Conservation (phyloP, 2,329 filamentous ascomycete species). For the Madurella fahalii region DNA sequence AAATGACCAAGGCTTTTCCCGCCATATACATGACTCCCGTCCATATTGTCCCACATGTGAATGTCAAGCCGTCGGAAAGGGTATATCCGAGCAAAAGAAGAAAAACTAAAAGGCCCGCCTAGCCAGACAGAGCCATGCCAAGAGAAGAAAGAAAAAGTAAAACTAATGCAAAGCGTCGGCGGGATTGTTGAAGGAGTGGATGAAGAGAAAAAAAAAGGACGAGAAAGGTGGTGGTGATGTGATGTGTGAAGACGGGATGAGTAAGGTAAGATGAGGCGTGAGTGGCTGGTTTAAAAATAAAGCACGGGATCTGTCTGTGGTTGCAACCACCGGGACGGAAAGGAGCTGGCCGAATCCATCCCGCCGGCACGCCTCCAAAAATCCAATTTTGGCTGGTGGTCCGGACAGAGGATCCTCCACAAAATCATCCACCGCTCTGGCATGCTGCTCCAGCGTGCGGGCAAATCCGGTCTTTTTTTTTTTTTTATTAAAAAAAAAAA, state of each 20-base stretch:
- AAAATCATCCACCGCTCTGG: not conserved
- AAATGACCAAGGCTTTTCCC: not conserved
- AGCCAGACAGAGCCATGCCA: not conserved
- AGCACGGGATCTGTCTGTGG: not conserved
- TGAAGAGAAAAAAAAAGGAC: not conserved
- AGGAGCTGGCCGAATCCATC: not conserved
- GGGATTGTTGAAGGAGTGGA: not conserved
- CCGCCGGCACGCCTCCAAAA: not conserved
- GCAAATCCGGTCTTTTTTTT: too few relatives aligned
- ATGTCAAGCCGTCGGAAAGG: not conserved
- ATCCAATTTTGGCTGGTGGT: not conserved
- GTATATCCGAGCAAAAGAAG: slow-evolving; percentile 6
- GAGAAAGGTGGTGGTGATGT: not conserved
- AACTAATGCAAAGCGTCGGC: not conserved
- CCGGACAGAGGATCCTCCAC: not conserved
- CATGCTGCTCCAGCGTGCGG: not conserved
- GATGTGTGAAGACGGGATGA: not conserved
- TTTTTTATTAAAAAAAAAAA: not conserved
- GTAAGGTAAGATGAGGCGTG: not conserved
- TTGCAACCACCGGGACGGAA: not conserved
- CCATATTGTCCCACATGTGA: not conserved
- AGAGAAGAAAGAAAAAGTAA: not conserved
- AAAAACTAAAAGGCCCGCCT: not conserved
- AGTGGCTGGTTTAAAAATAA: slow-evolving; percentile 7
- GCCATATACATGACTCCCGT: not conserved